A percentile compares a stretch with the other conserved stretches of the same genome.
Conservation (phyloP, 768 basidiomycete species). For the Mycena latifolia region DNA sequence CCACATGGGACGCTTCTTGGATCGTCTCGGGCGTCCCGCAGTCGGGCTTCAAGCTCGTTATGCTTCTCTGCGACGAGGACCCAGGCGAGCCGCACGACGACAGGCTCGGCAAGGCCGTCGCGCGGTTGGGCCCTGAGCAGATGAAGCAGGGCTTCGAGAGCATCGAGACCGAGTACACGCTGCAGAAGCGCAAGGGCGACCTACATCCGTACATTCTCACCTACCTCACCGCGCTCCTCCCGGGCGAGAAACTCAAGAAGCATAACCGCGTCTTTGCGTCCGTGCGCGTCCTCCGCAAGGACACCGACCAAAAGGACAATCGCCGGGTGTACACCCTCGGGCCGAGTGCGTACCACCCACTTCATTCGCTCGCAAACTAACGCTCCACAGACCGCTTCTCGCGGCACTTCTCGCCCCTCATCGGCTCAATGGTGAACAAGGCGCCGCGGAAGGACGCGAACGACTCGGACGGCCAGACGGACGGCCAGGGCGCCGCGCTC, state of each 20-base stretch:
- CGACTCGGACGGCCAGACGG: slow-evolving; percentile 24
- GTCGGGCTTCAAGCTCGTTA: slow-evolving; percentile 34
- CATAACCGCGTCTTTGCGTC: slow-evolving; percentile 43
- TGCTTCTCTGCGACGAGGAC: slow-evolving; percentile 40
- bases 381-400: slow-evolving; percentile 43
- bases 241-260: slow-evolving; percentile 42
- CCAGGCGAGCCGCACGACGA: slow-evolving; percentile 31
- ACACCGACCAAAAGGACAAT: slow-evolving; percentile 40
- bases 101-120: slow-evolving; percentile 38
- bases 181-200: slow-evolving; percentile 47
- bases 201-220: slow-evolving; percentile 42
- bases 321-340: slow-evolving; percentile 53
- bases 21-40: slow-evolving; percentile 37
- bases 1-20: slow-evolving; percentile 37
- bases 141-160: slow-evolving; percentile 40
- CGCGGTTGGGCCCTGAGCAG: slow-evolving; percentile 37
- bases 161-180: slow-evolving; percentile 43
- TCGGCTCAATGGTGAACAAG: slow-evolving; percentile 49
- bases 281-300: slow-evolving; percentile 47
- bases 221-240: slow-evolving; percentile 41
- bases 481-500: slow-evolving; percentile 31
- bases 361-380: background rate
- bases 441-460: slow-evolving; percentile 27
- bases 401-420: slow-evolving; percentile 57
- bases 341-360: slow-evolving; percentile 43